Evolutionary conservation across 179 eudicot species (phyloP).

Genomic region (Monotropa hypopitys): DNA sequence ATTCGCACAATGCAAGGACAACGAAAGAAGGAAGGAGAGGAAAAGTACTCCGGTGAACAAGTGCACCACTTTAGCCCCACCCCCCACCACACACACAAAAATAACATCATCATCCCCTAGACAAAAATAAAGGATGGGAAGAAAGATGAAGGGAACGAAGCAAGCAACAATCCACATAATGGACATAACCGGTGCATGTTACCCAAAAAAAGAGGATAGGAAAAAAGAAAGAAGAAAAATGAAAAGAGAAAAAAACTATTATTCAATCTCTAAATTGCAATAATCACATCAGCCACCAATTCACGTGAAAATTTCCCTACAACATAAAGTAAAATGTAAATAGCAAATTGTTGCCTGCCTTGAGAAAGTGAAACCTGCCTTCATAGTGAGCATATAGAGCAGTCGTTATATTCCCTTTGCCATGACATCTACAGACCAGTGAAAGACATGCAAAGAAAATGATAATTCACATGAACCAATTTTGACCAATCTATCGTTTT

Average conservation of each 20-base stretch:
- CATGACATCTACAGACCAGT: constrained; percentile 88
- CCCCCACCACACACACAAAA: too few species aligned
- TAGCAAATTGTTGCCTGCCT: constrained; percentile 77
- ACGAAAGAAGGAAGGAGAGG: not conserved
- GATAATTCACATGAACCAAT: constrained; percentile 50
- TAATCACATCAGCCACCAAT: constrained; percentile 13
- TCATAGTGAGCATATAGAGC: constrained; percentile 70
- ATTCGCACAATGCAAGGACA: not conserved
- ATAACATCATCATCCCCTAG: too few species aligned
- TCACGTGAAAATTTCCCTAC: constrained; percentile 17
- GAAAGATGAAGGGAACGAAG: not conserved
- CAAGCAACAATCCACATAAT: not conserved
- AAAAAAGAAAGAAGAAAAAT: not conserved
- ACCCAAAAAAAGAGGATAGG: not conserved
- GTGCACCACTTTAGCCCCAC: not conserved
- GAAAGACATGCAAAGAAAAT: constrained; percentile 78
- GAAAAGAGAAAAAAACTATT: not conserved
- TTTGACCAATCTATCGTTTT: constrained; percentile 18
- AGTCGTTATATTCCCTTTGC: constrained; percentile 59
- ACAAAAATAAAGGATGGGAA: not conserved
- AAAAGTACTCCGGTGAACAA: not conserved
- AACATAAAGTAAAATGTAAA: constrained; percentile 33
- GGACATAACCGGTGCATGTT: not conserved
- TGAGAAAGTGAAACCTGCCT: constrained; percentile 69
- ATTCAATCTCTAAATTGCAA: constrained; percentile 4